Evolutionary conservation across 306 rosid genomes (phyloP).

Genomic region (Potentilla sterilis): DNA sequence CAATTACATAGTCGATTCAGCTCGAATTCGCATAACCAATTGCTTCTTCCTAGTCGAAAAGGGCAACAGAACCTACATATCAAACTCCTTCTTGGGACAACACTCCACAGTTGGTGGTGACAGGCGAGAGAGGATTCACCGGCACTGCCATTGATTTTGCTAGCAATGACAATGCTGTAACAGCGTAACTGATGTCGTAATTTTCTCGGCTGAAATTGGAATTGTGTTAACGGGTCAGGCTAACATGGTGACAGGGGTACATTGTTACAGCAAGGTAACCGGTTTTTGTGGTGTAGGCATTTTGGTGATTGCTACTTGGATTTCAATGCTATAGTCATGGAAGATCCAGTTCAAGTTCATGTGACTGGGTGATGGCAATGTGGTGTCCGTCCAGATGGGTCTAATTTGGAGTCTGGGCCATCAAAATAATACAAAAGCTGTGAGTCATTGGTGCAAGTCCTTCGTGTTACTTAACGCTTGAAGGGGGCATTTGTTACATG

Average conservation of each 20-base stretch:
- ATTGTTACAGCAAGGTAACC: conserved; percentile 65
- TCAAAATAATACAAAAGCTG: no score
- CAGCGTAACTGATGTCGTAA: conserved; percentile 34
- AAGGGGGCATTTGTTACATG: no score
- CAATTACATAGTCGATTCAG: conserved; percentile 40
- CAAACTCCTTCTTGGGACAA: conserved; percentile 60
- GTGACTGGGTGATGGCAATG: conserved; percentile 63
- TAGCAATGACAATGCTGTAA: conserved; percentile 45
- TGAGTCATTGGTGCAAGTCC: no score
- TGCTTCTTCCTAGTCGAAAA: conserved; percentile 64
- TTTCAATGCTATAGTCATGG: conserved; percentile 61
- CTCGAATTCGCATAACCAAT: conserved; percentile 54
- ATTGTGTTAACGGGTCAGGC: conserved; percentile 61
- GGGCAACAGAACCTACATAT: conserved; percentile 60
- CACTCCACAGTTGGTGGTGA: conserved; percentile 59
- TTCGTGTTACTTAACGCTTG: no score
- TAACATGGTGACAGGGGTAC: conserved; percentile 58
- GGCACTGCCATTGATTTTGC: conserved; percentile 49
- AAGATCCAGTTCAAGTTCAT: conserved; percentile 77
- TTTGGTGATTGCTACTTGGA: conserved; percentile 55
- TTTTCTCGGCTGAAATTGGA: conserved; percentile 60
- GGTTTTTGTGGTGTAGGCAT: conserved; percentile 63
- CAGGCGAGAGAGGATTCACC: conserved; percentile 44
- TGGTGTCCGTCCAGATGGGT: conserved; percentile 16
- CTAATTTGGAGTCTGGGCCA: no score